A percentile compares a stretch with the other conserved stretches of the same genome.
phyloP scores from a whole-genome alignment of 345 rosid genomes.

The Salix exigua region DNA sequence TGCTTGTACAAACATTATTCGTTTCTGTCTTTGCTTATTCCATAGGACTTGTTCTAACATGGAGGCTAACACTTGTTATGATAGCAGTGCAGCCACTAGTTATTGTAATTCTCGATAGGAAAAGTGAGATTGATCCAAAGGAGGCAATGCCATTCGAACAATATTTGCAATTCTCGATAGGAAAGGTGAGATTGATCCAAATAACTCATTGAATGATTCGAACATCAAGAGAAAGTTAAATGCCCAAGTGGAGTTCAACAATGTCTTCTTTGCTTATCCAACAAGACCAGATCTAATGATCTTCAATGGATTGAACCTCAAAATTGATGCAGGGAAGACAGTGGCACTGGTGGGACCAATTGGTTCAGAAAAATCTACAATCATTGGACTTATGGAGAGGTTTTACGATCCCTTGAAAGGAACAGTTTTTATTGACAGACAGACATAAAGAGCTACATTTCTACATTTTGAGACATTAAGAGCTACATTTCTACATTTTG shows the following conservation, averaged over 20 bases:
- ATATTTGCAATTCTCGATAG: conserved; percentile 35
- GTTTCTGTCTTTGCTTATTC: conserved; percentile 37
- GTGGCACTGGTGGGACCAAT: neutral
- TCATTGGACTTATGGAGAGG: neutral
- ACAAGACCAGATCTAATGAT: conserved; percentile 1
- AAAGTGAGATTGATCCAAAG: conserved; percentile 35
- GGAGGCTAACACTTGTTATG: conserved; percentile 46
- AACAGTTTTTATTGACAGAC: neutral
- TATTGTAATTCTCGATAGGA: conserved; percentile 11
- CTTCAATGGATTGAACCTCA: neutral
- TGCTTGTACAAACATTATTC: conserved; percentile 37
- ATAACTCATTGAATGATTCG: conserved; percentile 19
- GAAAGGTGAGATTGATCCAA: conserved; percentile 38
- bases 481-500: no score
- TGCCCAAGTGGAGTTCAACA: conserved; percentile 34
- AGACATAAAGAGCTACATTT: neutral
- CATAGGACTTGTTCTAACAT: conserved; percentile 29
- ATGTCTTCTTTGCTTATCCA: neutral
- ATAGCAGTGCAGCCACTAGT: conserved; percentile 46
- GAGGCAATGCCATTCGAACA: conserved; percentile 30
- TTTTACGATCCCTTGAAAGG: neutral
- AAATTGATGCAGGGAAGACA: neutral
- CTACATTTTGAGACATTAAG: no score
- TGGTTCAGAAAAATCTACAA: conserved; percentile 1
- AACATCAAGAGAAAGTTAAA: conserved; percentile 4